phyloP scores from a whole-genome alignment of 2,329 filamentous ascomycete genomes.

The Biscogniauxia sp. region DNA sequence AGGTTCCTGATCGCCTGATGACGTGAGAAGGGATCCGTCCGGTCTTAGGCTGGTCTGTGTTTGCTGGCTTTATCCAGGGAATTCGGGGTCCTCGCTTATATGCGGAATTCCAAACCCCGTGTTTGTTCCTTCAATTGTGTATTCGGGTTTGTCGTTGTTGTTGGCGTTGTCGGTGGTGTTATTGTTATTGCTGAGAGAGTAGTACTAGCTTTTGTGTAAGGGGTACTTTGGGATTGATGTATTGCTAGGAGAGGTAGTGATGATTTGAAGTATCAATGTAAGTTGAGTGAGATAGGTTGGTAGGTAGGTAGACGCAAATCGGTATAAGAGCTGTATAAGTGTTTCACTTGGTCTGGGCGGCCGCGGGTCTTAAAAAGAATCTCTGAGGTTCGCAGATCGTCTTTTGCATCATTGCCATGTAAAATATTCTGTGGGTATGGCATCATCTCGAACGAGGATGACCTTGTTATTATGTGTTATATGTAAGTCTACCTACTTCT shows the following conservation, averaged over 20 bases:
- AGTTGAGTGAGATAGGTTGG: no score
- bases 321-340: background rate
- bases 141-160: no score
- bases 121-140: no score
- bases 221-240: no score
- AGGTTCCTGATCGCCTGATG: background rate
- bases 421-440: background rate
- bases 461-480: constrained; percentile 22
- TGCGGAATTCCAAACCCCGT: no score
- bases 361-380: background rate
- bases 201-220: no score
- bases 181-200: no score
- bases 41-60: background rate
- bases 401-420: constrained; percentile 9
- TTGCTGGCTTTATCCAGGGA: background rate
- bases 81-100: background rate
- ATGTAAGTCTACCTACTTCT: constrained; percentile 2
- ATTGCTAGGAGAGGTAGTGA: no score
- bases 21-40: background rate
- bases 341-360: background rate
- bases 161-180: no score
- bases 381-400: background rate
- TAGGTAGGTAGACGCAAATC: background rate
- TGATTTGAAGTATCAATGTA: background rate
- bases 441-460: constrained; percentile 14